Base-by-base conservation (phyloP, 2,329 filamentous ascomycete genomes). In the Hypoxylon sp. region DNA sequence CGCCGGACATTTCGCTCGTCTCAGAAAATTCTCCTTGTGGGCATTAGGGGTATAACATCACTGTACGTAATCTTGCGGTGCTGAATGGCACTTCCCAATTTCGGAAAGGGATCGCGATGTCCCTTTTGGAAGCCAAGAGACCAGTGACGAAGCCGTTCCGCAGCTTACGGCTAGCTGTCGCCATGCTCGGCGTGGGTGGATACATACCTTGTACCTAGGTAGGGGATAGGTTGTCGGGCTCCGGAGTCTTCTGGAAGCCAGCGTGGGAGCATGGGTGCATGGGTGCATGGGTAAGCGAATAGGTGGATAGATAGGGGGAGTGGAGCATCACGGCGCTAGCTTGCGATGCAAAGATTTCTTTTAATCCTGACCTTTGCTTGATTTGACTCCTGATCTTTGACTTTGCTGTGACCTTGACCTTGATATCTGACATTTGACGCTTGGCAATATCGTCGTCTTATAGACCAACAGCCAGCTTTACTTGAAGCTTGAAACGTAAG, bases 71-170 rank as follows among this genome's bases (percentile, higher is more conserved):
- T 68, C 59, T 65, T 49, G 61, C 56, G 28, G 43, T 63, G 51
- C 11, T 26, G 20, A 59, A 70, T 68, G 59, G 61, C 65, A 70
- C 68, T 70, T 70, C 65, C 68, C 68, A 62, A 39, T 65, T 68
- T 56, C 24, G 68, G 68, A 68, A 68, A 70, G 56, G 46, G 56
- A 68, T 65, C 63, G 61, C 59, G 63, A 64, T 65, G 26, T 59
- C 43, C 52, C 56, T 37, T 54, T 50, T 4, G 49, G 57, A 28
- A 22, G 63, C 65, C 65, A 67, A 70, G 63, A 65, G 28, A 15
- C 39, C 28, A 66, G 58, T 59, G 61, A 70, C 60, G 68, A 68
- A 47, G 63, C 63, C 44, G 52, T 51, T 53, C 51, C 59, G 63
- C 54, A 70, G 56, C 59, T 62, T 37, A 56, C 47, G 56, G 54